Conservation (phyloP, 2,329 filamentous ascomycete genomes). For the Colletotrichum lini region DNA sequence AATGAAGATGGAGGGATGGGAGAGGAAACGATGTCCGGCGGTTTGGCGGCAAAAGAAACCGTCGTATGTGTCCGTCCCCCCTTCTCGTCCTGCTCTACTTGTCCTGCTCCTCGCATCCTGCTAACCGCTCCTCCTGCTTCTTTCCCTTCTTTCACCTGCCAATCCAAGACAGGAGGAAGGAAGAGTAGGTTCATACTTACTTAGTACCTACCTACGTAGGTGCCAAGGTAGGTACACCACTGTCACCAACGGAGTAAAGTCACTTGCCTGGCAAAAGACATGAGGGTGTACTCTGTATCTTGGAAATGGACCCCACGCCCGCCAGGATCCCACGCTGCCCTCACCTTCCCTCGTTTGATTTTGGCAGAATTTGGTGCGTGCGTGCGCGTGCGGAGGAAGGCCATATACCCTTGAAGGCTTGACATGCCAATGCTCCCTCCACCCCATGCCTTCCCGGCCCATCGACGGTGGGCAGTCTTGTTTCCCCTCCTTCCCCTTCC, state of each 20-base stretch:
- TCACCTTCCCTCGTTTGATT: slow-evolving; percentile 24
- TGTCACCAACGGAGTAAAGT: slow-evolving; percentile 24
- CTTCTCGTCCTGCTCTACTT: background rate
- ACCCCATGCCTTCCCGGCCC: slow-evolving; percentile 1
- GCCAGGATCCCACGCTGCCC: slow-evolving; percentile 18
- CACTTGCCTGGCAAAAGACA: slow-evolving; percentile 13
- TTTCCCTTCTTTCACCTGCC: slow-evolving; percentile 31
- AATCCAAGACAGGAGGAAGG: slow-evolving; percentile 13
- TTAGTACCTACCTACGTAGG: no score
- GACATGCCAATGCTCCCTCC: background rate
- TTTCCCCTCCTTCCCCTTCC: slow-evolving; percentile 35
- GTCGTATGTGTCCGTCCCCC: background rate
- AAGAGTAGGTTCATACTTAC: no score
- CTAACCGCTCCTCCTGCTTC: background rate
- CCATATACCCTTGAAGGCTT: background rate
- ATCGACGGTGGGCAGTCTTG: background rate
- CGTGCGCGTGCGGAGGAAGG: slow-evolving; percentile 30
- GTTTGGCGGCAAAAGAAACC: slow-evolving; percentile 31
- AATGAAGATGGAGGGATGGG: background rate
- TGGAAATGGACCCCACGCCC: background rate
- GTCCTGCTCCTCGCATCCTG: no score
- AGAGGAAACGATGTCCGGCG: slow-evolving; percentile 15
- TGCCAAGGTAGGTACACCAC: no score
- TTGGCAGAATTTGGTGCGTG: slow-evolving; percentile 33
- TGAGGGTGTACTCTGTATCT: slow-evolving; percentile 26